Conservation (phyloP, 495 filamentous ascomycete genomes). For the Aspergillus heteromorphus region DNA sequence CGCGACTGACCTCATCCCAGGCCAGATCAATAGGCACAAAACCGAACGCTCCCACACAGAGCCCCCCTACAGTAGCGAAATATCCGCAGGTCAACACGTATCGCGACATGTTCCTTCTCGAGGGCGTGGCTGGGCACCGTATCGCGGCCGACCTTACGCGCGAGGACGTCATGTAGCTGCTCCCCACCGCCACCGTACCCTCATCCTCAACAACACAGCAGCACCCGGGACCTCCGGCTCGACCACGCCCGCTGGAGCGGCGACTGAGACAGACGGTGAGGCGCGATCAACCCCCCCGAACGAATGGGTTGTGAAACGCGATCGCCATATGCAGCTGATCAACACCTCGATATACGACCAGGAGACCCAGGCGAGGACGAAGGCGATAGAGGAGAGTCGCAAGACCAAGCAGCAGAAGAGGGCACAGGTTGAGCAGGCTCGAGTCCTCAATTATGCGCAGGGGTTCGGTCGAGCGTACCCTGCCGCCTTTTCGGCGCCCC, state of each 20-base stretch:
- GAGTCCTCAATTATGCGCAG: slow-evolving; percentile 42
- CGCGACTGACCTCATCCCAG: slow-evolving; percentile 40
- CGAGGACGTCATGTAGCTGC: slow-evolving; percentile 34
- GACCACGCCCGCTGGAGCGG: slow-evolving; percentile 32
- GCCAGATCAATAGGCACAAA: slow-evolving; percentile 81
- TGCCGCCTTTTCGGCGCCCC: slow-evolving; percentile 32
- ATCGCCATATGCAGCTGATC: slow-evolving; percentile 85
- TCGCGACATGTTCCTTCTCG: slow-evolving; percentile 40
- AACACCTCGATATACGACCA: slow-evolving; percentile 79
- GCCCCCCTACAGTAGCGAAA: slow-evolving; percentile 21
- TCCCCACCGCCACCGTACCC: slow-evolving; percentile 63
- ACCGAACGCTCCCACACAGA: slow-evolving; percentile 46
- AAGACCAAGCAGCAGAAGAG: slow-evolving; percentile 53
- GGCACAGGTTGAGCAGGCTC: slow-evolving; percentile 60
- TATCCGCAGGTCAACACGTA: slow-evolving; percentile 25
- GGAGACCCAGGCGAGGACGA: slow-evolving; percentile 60
- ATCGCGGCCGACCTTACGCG: slow-evolving; percentile 41
- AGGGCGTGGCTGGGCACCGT: slow-evolving; percentile 40
- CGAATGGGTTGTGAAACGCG: slow-evolving; percentile 72
- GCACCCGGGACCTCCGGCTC: slow-evolving; percentile 18
- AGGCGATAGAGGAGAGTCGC: slow-evolving; percentile 68
- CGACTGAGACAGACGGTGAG: slow-evolving; percentile 30
- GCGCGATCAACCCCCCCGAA: slow-evolving; percentile 26
- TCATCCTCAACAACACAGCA: slow-evolving; percentile 61
- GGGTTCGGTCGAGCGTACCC: slow-evolving; percentile 20